A percentile compares a stretch with the other conserved stretches of the same genome.
These are phyloP conservation scores for Phaffia rhodozyma DNA, from an alignment of 1,284 basidiomycete species.

Conservation along the genomic window DNA sequence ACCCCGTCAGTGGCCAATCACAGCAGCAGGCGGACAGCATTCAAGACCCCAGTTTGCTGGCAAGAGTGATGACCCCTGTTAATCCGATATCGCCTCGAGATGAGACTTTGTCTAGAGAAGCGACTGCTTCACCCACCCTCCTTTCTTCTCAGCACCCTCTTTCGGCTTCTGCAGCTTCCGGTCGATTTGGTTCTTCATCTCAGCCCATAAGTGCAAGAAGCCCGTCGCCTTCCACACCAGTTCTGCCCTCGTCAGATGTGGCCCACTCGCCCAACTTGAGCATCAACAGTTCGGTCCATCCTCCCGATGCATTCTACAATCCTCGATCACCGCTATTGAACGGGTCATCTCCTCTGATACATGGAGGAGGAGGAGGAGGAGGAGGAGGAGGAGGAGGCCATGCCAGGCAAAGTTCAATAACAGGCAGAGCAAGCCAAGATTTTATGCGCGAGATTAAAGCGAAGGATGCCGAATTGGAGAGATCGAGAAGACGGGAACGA, in stretches of 20 bases:
- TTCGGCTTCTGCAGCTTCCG: no score
- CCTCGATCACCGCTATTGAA: slow-evolving; percentile 9
- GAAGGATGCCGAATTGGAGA: slow-evolving; percentile 69
- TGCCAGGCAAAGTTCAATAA: slow-evolving; percentile 34
- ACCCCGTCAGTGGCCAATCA: slow-evolving; percentile 38
- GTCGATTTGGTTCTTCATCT: no score
- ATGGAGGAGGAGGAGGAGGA: slow-evolving; percentile 16
- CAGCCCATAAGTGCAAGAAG: no score
- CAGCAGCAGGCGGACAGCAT: slow-evolving; percentile 22
- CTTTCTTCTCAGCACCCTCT: no score
- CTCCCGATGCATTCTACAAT: slow-evolving; percentile 47
- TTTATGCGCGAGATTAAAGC: slow-evolving; percentile 62
- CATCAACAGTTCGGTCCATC: slow-evolving; percentile 28
- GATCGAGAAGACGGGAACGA: slow-evolving; percentile 59
- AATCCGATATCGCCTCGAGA: slow-evolving; percentile 33
- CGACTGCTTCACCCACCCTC: not conserved
- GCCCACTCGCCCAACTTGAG: slow-evolving; percentile 2
- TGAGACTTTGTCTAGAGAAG: not conserved
- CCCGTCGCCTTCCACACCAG: no score
- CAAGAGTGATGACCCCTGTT: slow-evolving; percentile 37
- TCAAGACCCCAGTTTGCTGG: slow-evolving; percentile 33
- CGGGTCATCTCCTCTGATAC: not conserved
- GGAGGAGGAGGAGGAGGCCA: slow-evolving; percentile 22
- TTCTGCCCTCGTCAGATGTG: not conserved
- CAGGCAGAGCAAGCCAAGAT: slow-evolving; percentile 58